Base-by-base conservation (phyloP, 2,329 filamentous ascomycete genomes). In the Microsporum ferrugineum region DNA sequence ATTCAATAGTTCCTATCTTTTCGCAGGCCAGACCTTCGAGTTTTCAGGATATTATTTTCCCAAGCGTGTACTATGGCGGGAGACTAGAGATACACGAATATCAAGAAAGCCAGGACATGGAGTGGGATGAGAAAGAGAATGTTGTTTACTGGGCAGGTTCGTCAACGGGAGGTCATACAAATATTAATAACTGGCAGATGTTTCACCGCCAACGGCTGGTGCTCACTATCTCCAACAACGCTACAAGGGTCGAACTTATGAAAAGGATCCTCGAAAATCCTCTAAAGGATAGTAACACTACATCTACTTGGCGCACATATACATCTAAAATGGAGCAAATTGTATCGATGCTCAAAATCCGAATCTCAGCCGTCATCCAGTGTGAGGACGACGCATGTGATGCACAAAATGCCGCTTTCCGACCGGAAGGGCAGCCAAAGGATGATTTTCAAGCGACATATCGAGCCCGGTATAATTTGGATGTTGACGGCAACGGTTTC, bases 91-190 rank as follows among this genome's bases (percentile, higher is more conserved):
- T 0, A 71, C 73, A 27, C 77, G 63, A 65, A 2, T 82, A 82
- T 64, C 68, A 76, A 5, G 66, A 70, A 0, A 31, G 63, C 0
- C 55, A 71, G 1, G 81, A 82, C 61, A 49, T 75, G 0, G 65
- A 70, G 0, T 85, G 81, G 80, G 68, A 77, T 0, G 47, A 71
- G 3, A 84, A 84, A 65, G 64, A 65, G 0, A 75, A 78, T 38
- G 76, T 74, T 1, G 65, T 84, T 0, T 84, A 84, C 67, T 84
- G 82, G 82, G 76, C 77, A 0, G 82, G 82, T 0, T 80, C 78
- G 0, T 81, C 75, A 0, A 82, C 81, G 0, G 82, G 81, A 0
- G 79, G 76, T 0, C 75, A 71, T 43, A 71, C 69, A 0, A 63
- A 63, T 0, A 67, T 71, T 31, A 63, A 68, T 1, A 60, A 67